Conservation (phyloP, 2,329 filamentous ascomycete genomes). For the Cladorrhinum sp. region DNA sequence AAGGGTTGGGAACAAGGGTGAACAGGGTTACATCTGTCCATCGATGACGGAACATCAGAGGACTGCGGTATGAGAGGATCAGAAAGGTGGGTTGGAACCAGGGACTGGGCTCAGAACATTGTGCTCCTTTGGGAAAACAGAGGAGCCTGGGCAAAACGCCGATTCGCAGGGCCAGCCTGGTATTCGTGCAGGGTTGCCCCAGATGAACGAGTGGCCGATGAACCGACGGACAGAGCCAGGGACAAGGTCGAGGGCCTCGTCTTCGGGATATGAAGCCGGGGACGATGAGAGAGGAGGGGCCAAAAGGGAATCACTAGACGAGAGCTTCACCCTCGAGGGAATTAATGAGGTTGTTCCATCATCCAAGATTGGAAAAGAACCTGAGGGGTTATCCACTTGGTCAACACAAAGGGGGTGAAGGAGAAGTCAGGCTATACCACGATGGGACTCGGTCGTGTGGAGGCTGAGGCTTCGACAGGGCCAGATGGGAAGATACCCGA, state of each 20-base stretch:
- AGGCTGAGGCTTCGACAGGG: slow-evolving; percentile 21
- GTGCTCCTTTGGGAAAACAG: slow-evolving; percentile 30
- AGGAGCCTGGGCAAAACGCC: slow-evolving; percentile 25
- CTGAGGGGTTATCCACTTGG: slow-evolving; percentile 13
- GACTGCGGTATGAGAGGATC: slow-evolving; percentile 25
- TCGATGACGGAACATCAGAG: slow-evolving; percentile 39
- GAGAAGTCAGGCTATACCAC: slow-evolving; percentile 17
- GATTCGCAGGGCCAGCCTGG: slow-evolving; percentile 17
- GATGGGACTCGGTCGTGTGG: slow-evolving; percentile 20
- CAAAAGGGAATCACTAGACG: slow-evolving; percentile 5
- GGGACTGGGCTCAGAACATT: slow-evolving; percentile 21
- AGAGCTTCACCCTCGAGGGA: slow-evolving; percentile 5
- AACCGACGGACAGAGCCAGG: neutral
- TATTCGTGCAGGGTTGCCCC: slow-evolving; percentile 1
- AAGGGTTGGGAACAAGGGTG: slow-evolving; percentile 32
- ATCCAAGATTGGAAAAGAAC: slow-evolving; percentile 12
- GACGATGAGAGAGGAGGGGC: neutral
- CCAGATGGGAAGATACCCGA: slow-evolving; percentile 28
- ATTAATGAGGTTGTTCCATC: slow-evolving; percentile 2
- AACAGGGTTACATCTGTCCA: slow-evolving; percentile 41
- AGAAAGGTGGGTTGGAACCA: slow-evolving; percentile 21
- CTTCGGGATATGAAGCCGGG: slow-evolving; percentile 2
- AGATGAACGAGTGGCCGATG: slow-evolving; percentile 4
- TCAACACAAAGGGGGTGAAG: slow-evolving; percentile 20
- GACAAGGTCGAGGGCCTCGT: slow-evolving; percentile 1